These are phyloP conservation scores for Talaromyces amestolkiae DNA, from an alignment of 2,329 filamentous ascomycete genomes.

Conservation along the genomic window DNA sequence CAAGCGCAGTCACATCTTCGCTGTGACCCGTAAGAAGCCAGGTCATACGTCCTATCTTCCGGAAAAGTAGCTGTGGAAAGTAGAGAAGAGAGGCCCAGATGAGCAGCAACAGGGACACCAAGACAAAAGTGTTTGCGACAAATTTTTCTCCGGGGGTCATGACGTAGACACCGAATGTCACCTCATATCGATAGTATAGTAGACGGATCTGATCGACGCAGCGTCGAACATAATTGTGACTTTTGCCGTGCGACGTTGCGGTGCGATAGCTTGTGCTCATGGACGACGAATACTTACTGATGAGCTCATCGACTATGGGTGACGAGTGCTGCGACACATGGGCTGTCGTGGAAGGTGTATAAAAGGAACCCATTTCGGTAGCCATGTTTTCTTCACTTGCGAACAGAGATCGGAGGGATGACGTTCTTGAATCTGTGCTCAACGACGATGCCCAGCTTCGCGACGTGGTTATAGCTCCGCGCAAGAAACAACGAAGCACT, in stretches of 20 bases:
- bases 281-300: constrained; percentile 34
- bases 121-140: constrained; percentile 41
- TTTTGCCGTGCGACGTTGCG: constrained; percentile 20
- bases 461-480: not conserved
- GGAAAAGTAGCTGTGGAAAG: constrained; percentile 37
- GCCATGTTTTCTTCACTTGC: constrained; percentile 23
- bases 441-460: not conserved
- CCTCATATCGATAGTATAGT: constrained; percentile 48
- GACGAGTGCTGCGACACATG: constrained; percentile 32
- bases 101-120: constrained; percentile 36
- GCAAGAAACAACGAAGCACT: not conserved
- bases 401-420: not conserved
- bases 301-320: constrained; percentile 33
- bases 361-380: constrained; percentile 36
- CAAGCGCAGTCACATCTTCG: constrained; percentile 28
- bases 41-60: constrained; percentile 34
- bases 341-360: constrained; percentile 31
- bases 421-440: not conserved
- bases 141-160: constrained; percentile 46
- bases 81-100: constrained; percentile 39
- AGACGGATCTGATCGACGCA: constrained; percentile 36
- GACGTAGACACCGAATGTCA: constrained; percentile 46
- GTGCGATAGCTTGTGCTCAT: constrained; percentile 23
- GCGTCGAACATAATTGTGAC: constrained; percentile 30
- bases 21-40: constrained; percentile 41